Evolutionary conservation across 176 grass and related monocot genomes (phyloP).

Genomic region (Musa schizocarpa): DNA sequence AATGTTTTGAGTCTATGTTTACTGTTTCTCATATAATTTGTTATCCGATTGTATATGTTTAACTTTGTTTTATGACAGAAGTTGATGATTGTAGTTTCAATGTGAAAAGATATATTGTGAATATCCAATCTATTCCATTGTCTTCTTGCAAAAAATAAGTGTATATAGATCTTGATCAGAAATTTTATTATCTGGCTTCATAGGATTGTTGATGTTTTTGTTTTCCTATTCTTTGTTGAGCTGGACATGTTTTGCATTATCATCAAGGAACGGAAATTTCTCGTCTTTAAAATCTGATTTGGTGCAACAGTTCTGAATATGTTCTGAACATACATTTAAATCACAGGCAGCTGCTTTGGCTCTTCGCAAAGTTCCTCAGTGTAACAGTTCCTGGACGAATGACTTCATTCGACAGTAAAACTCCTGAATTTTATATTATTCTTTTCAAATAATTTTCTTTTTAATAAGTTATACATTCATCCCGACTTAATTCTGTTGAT

Average conservation of each 20-base stretch:
- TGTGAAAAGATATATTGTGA: too few species aligned
- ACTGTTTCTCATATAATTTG: too few species aligned
- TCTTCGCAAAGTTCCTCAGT: slow-evolving; percentile 82
- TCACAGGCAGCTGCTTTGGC: slow-evolving; percentile 84
- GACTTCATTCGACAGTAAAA: slow-evolving; percentile 90
- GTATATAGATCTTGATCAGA: background rate
- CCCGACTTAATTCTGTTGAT: slow-evolving; percentile 6
- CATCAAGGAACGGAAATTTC: too few species aligned
- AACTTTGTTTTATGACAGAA: too few species aligned
- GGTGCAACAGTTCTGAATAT: background rate
- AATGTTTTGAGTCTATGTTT: too few species aligned
- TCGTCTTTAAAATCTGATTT: too few species aligned
- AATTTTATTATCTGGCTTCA: background rate
- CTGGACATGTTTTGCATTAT: too few species aligned
- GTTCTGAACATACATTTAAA: slow-evolving; percentile 4
- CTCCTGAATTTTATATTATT: background rate
- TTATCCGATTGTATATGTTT: too few species aligned
- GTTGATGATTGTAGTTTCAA: too few species aligned
- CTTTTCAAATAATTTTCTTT: background rate
- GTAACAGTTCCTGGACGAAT: slow-evolving; percentile 93
- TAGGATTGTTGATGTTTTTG: background rate
- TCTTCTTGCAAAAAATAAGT: too few species aligned
- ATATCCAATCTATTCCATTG: too few species aligned
- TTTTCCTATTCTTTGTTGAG: background rate
- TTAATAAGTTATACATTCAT: slow-evolving; percentile 11